A percentile compares a stretch with the other conserved stretches of the same genome.
Conservation (phyloP, 1,284 basidiomycete species). For the Puccinia coronata region DNA sequence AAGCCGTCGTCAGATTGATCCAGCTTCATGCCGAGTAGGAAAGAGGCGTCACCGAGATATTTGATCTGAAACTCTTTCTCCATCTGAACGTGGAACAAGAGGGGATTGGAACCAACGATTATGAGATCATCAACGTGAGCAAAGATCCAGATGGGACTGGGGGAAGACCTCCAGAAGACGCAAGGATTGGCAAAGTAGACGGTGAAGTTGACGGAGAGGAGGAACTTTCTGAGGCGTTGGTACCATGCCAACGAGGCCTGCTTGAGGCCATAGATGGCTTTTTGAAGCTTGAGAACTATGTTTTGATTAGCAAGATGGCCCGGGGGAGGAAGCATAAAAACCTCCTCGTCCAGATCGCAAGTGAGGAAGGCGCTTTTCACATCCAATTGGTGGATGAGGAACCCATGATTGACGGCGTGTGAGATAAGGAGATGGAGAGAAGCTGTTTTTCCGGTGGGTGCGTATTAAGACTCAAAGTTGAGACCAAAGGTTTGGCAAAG, state of each 20-base stretch:
- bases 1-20: not conserved
- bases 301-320: not conserved
- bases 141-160: not conserved
- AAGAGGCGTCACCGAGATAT: not conserved
- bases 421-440: too few relatives aligned
- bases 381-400: too few relatives aligned
- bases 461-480: too few relatives aligned
- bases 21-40: not conserved
- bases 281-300: not conserved
- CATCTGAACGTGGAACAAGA: not conserved
- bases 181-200: not conserved
- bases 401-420: too few relatives aligned
- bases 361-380: conserved; percentile 13
- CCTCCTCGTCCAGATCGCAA: not conserved
- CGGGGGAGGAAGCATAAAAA: not conserved
- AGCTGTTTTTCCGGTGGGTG: too few relatives aligned
- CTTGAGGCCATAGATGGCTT: not conserved
- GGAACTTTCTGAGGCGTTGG: not conserved
- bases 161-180: not conserved
- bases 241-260: not conserved
- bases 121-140: too few relatives aligned
- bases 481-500: too few relatives aligned
- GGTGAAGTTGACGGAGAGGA: not conserved
- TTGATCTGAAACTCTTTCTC: too few relatives aligned
- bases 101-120: too few relatives aligned